Conservation (phyloP, 306 rosid genomes). For the Trifolium repens region DNA sequence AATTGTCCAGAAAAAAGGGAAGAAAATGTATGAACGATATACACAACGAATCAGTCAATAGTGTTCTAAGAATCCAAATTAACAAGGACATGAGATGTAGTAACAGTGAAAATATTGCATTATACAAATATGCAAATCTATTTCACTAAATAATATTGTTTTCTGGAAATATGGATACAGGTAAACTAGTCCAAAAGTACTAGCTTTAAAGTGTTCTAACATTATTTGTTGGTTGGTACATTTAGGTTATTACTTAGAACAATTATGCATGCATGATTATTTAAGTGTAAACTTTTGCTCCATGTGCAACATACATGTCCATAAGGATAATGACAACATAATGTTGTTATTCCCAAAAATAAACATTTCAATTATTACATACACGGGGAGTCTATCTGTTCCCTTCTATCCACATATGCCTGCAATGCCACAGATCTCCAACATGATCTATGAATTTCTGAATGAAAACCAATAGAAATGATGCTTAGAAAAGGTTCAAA, state of each 20-base stretch:
- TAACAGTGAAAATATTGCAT: not conserved
- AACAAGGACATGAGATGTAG: slow-evolving; percentile 7
- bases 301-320: slow-evolving; percentile 23
- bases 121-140: slow-evolving; percentile 22
- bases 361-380: slow-evolving; percentile 33
- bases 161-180: not conserved
- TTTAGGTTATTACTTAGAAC: slow-evolving; percentile 20
- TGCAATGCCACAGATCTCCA: slow-evolving; percentile 80
- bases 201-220: slow-evolving; percentile 8
- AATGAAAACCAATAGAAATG: slow-evolving; percentile 43
- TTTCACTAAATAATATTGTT: slow-evolving; percentile 8
- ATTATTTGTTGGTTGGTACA: not conserved
- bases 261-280: slow-evolving; percentile 1
- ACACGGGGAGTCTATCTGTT: slow-evolving; percentile 73
- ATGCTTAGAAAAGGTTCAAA: slow-evolving; percentile 35
- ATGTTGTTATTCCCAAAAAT: slow-evolving; percentile 27
- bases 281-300: slow-evolving; percentile 6
- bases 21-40: not conserved
- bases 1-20: slow-evolving; percentile 21
- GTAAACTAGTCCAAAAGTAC: slow-evolving; percentile 28
- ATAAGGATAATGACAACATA: slow-evolving; percentile 7
- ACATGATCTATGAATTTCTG: slow-evolving; percentile 94
- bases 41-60: not conserved
- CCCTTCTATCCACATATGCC: slow-evolving; percentile 95
- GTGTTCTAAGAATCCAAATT: slow-evolving; percentile 13